phyloP scores from a whole-genome alignment of 768 basidiomycete genomes.

The Amanita rubescens region DNA sequence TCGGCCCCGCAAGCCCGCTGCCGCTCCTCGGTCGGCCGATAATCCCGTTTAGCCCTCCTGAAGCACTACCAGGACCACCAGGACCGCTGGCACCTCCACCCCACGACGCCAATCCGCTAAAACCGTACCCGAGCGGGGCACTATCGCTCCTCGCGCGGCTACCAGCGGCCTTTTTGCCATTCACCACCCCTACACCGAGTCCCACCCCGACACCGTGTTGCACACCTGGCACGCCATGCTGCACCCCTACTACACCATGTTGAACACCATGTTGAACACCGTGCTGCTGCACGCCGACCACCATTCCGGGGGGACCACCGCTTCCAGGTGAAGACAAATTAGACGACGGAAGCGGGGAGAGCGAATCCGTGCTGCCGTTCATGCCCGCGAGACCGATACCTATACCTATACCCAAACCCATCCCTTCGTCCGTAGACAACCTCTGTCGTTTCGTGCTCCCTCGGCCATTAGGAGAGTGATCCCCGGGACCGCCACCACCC shows the following conservation, averaged over 20 bases:
- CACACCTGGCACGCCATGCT: no score
- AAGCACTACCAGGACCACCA: conserved; percentile 18
- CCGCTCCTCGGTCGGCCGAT: conserved; percentile 43
- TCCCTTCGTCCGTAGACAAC: conserved; percentile 30
- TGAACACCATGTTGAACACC: not conserved
- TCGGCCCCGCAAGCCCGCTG: conserved; percentile 34
- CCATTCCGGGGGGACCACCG: not conserved
- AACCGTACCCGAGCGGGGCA: conserved; percentile 54
- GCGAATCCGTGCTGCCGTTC: conserved; percentile 16
- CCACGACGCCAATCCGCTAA: conserved; percentile 19
- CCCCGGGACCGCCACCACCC: not conserved
- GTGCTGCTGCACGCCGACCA: not conserved
- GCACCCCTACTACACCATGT: no score
- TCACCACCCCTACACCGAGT: conserved; percentile 14
- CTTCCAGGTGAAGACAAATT: conserved; percentile 28
- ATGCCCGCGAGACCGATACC: conserved; percentile 17
- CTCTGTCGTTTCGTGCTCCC: conserved; percentile 46
- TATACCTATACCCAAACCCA: conserved; percentile 26
- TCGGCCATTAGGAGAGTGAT: conserved; percentile 15
- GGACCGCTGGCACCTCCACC: conserved; percentile 9
- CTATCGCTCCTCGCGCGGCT: conserved; percentile 63
- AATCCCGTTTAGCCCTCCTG: conserved; percentile 23
- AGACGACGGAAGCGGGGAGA: conserved; percentile 21
- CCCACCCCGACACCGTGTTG: conserved; percentile 9
- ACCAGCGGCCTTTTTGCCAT: conserved; percentile 27